phyloP scores from a whole-genome alignment of 257 asterid species.

The Thymus mandschuricus region DNA sequence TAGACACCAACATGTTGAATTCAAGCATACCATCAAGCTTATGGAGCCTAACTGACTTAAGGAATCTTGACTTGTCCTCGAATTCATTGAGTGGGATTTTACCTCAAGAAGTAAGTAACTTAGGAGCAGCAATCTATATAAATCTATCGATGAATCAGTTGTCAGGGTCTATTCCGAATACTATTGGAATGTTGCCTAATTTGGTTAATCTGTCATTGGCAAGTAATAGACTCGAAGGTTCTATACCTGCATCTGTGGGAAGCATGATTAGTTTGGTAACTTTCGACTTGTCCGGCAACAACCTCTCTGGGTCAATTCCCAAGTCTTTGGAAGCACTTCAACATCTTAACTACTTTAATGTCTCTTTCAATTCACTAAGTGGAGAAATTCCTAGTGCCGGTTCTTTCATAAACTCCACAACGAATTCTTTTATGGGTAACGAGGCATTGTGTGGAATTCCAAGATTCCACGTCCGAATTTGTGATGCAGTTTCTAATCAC shows the following conservation, averaged over 20 bases:
- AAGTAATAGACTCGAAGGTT: background rate
- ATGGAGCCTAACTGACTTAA: background rate
- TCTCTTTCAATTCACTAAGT: background rate
- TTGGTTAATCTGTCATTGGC: background rate
- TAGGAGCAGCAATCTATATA: background rate
- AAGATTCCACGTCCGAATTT: constrained; percentile 26
- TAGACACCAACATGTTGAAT: background rate
- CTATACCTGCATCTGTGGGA: constrained; percentile 7
- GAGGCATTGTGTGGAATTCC: constrained; percentile 30
- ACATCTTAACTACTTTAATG: background rate
- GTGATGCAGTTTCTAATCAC: background rate
- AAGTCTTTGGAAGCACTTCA: constrained; percentile 1
- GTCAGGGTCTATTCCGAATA: background rate
- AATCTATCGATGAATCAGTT: constrained; percentile 4
- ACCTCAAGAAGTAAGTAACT: background rate
- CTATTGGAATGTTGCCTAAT: background rate
- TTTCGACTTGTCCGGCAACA: constrained; percentile 8
- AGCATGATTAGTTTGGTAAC: constrained; percentile 14
- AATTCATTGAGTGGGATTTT: background rate
- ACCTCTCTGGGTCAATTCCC: constrained; percentile 8
- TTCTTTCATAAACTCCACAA: constrained; percentile 13
- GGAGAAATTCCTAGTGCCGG: background rate
- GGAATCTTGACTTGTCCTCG: background rate
- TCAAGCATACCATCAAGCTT: background rate
- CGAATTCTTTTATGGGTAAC: background rate